Conservation (phyloP, 2,329 filamentous ascomycete genomes). For the Penicillium sp. region DNA sequence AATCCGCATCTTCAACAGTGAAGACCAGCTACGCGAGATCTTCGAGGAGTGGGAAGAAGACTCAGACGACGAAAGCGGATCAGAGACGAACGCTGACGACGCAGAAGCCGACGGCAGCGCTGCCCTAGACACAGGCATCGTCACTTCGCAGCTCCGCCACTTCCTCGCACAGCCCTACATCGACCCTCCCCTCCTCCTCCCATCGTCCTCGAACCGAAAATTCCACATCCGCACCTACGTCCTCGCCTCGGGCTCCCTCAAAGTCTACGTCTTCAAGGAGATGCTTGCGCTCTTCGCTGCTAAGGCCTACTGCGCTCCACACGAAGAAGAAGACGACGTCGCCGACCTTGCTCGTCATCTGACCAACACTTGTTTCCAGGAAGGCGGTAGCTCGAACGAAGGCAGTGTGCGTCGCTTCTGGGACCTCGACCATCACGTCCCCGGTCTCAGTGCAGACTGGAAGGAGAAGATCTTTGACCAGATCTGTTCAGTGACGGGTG, state of each 20-base stretch:
- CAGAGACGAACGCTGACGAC: conserved; percentile 42
- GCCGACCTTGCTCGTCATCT: conserved; percentile 71
- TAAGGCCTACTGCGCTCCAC: conserved; percentile 66
- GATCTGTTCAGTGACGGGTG: conserved; percentile 70
- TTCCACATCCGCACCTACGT: conserved; percentile 96
- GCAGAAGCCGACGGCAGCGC: conserved; percentile 21
- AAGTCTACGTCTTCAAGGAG: conserved; percentile 79
- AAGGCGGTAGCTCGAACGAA: conserved; percentile 51
- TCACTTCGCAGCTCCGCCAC: conserved; percentile 87
- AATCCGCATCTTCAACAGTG: conserved; percentile 81
- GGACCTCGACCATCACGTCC: conserved; percentile 53
- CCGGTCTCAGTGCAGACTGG: conserved; percentile 41
- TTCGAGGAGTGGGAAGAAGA: conserved; percentile 88
- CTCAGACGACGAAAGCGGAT: conserved; percentile 51
- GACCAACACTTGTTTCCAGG: conserved; percentile 93
- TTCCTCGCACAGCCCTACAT: conserved; percentile 97
- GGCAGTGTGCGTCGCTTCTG: conserved; percentile 74
- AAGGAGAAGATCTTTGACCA: conserved; percentile 67
- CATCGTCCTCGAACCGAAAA: conserved; percentile 65
- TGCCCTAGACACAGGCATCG: conserved; percentile 57
- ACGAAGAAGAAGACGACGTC: conserved; percentile 40
- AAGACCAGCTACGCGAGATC: conserved; percentile 77
- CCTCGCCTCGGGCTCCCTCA: conserved; percentile 71
- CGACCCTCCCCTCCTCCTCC: conserved; percentile 75
- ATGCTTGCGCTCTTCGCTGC: conserved; percentile 94